A percentile compares a stretch with the other conserved stretches of the same genome.
Conservation (phyloP, 2,329 filamentous ascomycete genomes). For the Pseudocercospora fuligena region DNA sequence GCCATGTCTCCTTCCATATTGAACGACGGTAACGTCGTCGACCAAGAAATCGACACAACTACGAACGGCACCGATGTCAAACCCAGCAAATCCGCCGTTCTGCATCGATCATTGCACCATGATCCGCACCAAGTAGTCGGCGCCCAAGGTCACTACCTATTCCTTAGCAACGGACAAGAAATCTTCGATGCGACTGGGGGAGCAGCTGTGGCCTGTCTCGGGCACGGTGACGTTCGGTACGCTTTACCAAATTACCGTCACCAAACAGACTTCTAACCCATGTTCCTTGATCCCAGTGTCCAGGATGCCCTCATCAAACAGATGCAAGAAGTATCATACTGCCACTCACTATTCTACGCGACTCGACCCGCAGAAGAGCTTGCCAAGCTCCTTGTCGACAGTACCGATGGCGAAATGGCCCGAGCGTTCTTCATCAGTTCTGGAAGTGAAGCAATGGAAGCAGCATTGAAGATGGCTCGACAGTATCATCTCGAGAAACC, state of each 20-base stretch:
- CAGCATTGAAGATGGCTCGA: slow-evolving; percentile 67
- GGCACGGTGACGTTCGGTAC: slow-evolving; percentile 64
- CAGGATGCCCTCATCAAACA: slow-evolving; percentile 64
- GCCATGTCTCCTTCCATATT: slow-evolving; percentile 28
- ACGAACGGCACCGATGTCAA: slow-evolving; percentile 10
- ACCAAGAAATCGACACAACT: slow-evolving; percentile 11
- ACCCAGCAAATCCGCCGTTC: slow-evolving; percentile 39
- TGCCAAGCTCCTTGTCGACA: slow-evolving; percentile 55
- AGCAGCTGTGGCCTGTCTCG: slow-evolving; percentile 73
- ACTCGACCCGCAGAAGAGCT: slow-evolving; percentile 60
- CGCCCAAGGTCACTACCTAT: slow-evolving; percentile 58
- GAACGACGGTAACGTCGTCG: slow-evolving; percentile 34
- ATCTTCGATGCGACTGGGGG: slow-evolving; percentile 77
- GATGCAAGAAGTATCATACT: slow-evolving; percentile 62
- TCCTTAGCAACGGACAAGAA: slow-evolving; percentile 59
- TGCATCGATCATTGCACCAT: slow-evolving; percentile 58
- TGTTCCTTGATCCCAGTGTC: slow-evolving; percentile 46
- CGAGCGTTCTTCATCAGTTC: slow-evolving; percentile 63
- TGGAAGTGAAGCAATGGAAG: slow-evolving; percentile 70
- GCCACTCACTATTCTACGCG: slow-evolving; percentile 63
- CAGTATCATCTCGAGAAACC: slow-evolving; percentile 68
- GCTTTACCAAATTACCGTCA: slow-evolving; percentile 3
- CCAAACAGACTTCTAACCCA: slow-evolving; percentile 1
- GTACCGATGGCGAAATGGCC: slow-evolving; percentile 58
- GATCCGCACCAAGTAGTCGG: slow-evolving; percentile 54